A percentile compares a stretch with the other conserved stretches of the same genome.
Evolutionary conservation across 1,139 yeast genomes (phyloP).

Genomic region (Magnusiomyces ingens): DNA sequence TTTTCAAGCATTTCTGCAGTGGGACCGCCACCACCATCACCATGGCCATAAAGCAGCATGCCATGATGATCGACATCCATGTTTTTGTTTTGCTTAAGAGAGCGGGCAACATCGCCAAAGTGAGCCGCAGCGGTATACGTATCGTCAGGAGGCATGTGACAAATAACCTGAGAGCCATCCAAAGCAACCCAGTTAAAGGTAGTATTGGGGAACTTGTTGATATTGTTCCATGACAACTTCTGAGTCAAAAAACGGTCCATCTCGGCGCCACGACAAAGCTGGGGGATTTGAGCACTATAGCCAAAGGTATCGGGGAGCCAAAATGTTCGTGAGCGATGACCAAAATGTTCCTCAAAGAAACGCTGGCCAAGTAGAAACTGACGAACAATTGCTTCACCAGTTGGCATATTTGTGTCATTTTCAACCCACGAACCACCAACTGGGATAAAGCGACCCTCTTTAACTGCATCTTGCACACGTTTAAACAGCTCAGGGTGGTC

Average conservation of each 20-base stretch:
- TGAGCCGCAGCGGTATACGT: conserved; percentile 91
- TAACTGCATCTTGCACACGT: conserved; percentile 57
- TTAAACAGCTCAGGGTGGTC: conserved; percentile 78
- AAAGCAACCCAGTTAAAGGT: conserved; percentile 94
- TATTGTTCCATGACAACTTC: conserved; percentile 92
- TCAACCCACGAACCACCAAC: conserved; percentile 99
- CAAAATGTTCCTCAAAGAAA: conserved; percentile 72
- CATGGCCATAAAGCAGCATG: conserved; percentile 77
- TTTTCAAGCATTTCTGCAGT: conserved; percentile 89
- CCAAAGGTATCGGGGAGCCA: conserved; percentile 99
- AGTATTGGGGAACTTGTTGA: conserved; percentile 78
- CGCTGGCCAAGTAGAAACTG: conserved; percentile 90
- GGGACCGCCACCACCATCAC: conserved; percentile 99
- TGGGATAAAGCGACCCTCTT: conserved; percentile 72
- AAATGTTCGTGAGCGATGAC: conserved; percentile 62
- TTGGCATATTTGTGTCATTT: conserved; percentile 89
- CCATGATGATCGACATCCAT: conserved; percentile 69
- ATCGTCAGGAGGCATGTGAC: conserved; percentile 97
- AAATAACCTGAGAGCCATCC: conserved; percentile 86
- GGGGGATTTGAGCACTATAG: conserved; percentile 91
- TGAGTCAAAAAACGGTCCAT: conserved; percentile 84
- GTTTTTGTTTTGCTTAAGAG: conserved; percentile 75
- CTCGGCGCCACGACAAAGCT: conserved; percentile 77
- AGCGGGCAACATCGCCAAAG: conserved; percentile 83
- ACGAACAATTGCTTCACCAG: conserved; percentile 82